A percentile compares a stretch with the other conserved stretches of the same genome.
phyloP scores from a whole-genome alignment of 768 basidiomycete species.

The Boletus fagicola region DNA sequence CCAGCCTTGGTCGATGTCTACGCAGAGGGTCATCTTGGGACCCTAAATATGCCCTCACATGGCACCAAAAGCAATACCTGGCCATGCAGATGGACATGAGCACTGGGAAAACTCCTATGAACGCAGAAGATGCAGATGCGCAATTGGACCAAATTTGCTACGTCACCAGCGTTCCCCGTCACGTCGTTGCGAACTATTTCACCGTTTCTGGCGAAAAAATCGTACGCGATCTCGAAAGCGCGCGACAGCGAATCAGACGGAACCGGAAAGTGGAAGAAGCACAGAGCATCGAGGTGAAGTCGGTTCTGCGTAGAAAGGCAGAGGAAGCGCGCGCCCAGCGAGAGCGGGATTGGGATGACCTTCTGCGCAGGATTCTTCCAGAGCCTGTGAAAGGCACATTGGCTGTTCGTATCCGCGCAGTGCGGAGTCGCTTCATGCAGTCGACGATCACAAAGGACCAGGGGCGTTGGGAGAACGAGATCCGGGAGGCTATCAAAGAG shows the following conservation, averaged over 20 bases:
- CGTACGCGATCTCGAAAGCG: slow-evolving; percentile 43
- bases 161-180: slow-evolving; percentile 55
- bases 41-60: slow-evolving; percentile 57
- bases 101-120: slow-evolving; percentile 46
- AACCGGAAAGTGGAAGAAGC: slow-evolving; percentile 29
- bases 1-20: slow-evolving; percentile 47
- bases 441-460: slow-evolving; percentile 49
- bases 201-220: slow-evolving; percentile 39
- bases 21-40: slow-evolving; percentile 62
- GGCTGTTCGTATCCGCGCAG: slow-evolving; percentile 49
- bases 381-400: slow-evolving; percentile 47
- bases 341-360: slow-evolving; percentile 62
- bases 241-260: slow-evolving; percentile 35
- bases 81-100: slow-evolving; percentile 45
- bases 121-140: slow-evolving; percentile 42
- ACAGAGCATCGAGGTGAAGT: slow-evolving; percentile 45
- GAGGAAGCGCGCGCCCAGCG: slow-evolving; percentile 57
- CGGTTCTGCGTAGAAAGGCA: slow-evolving; percentile 59
- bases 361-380: slow-evolving; percentile 57
- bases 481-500: slow-evolving; percentile 54
- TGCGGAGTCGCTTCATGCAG: slow-evolving; percentile 59
- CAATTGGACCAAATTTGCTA: slow-evolving; percentile 49
- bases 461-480: slow-evolving; percentile 63
- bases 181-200: slow-evolving; percentile 48
- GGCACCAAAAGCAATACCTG: slow-evolving; percentile 68